These are phyloP conservation scores for Wallacemonas sp. DNA, from an alignment of 208 protist genomes.

Conservation along the genomic window DNA sequence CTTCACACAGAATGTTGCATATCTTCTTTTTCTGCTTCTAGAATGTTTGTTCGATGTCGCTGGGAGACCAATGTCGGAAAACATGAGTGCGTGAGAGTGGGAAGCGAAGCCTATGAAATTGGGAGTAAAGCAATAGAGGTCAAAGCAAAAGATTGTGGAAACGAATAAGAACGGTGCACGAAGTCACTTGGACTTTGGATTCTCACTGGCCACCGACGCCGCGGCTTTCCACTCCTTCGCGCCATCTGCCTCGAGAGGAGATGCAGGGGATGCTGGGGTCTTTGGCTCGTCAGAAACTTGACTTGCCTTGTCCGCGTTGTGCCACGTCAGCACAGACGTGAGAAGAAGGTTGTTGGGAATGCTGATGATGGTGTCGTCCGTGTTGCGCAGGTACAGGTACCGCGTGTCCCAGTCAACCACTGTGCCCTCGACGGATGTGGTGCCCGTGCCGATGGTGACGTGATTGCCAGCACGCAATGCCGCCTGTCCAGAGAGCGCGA, in stretches of 20 bases:
- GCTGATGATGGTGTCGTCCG: constrained; percentile 46
- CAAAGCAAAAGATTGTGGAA: too few species aligned
- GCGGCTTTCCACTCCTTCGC: constrained; percentile 37
- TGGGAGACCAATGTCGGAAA: too few species aligned
- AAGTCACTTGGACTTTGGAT: too few species aligned
- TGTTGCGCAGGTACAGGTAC: constrained; percentile 72
- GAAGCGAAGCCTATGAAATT: too few species aligned
- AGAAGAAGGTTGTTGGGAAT: constrained; percentile 80
- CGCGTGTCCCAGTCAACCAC: constrained; percentile 80
- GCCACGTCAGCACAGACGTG: constrained; percentile 69
- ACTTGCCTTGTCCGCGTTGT: constrained; percentile 22
- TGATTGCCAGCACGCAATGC: constrained; percentile 62
- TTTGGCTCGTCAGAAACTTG: not conserved
- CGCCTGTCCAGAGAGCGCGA: constrained; percentile 64
- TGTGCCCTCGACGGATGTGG: constrained; percentile 39
- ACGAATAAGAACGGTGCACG: too few species aligned
- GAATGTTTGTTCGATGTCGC: too few species aligned
- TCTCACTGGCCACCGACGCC: not conserved
- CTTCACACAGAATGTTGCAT: too few species aligned
- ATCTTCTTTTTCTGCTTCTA: too few species aligned
- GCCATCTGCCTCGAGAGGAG: not conserved
- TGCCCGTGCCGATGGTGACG: constrained; percentile 59
- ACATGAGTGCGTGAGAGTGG: too few species aligned
- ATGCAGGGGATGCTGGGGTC: not conserved
- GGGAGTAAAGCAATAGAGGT: too few species aligned